A percentile compares a stretch with the other conserved stretches of the same genome.
Conservation (phyloP, 345 rosid genomes). For the Hibiscus trionum region DNA sequence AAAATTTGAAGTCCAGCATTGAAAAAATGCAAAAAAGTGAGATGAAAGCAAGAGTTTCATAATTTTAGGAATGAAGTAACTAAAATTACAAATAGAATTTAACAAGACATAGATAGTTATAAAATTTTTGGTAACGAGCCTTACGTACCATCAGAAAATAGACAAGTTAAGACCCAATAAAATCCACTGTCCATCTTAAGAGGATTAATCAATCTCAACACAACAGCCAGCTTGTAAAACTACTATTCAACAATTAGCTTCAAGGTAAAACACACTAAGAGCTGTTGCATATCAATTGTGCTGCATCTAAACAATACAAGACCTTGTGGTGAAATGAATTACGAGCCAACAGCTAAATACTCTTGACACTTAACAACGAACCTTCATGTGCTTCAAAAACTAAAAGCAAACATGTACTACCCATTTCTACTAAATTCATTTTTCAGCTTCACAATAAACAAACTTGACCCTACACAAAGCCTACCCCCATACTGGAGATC, state of each 20-base stretch:
- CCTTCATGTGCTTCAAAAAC: background rate
- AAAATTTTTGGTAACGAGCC: background rate
- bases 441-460: background rate
- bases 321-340: background rate
- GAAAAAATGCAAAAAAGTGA: background rate
- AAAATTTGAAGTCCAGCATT: background rate
- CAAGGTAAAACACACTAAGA: background rate
- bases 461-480: background rate
- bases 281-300: background rate
- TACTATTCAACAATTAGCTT: background rate
- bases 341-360: background rate
- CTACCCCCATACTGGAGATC: background rate
- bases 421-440: background rate
- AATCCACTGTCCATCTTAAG: background rate
- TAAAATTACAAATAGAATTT: background rate
- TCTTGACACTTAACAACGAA: background rate
- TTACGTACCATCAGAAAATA: background rate
- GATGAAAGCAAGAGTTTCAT: background rate
- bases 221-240: background rate
- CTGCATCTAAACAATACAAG: no score
- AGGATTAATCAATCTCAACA: background rate
- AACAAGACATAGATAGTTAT: background rate
- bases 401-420: background rate
- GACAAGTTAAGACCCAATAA: constrained; percentile 1
- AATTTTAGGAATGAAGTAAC: background rate